Base-by-base conservation (phyloP, 176 grass and related monocot species). In the Rhynchospora pubera region DNA sequence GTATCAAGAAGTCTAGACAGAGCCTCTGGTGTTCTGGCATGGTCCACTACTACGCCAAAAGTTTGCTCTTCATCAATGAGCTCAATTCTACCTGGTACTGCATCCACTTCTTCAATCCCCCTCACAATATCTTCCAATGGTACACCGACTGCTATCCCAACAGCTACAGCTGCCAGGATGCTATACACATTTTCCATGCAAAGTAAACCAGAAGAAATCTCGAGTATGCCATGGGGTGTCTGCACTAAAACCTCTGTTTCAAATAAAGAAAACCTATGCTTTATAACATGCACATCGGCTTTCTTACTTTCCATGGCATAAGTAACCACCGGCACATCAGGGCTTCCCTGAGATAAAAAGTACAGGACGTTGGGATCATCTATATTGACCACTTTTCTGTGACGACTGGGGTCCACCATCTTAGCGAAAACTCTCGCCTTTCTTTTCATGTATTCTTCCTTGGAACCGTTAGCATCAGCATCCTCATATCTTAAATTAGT, bases 51-150 rank as follows among this genome's bases (percentile, higher is more conserved):
- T 77, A 94, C 95, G 30, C 92, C 95, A 88, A 91, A 97, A 6
- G 92, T 92, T 91, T 97, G 95, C 23, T 97, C 95, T 85, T 97
- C 95, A 43, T 97, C 95, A 77, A 97, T 97, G 64, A 94, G 87
- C 82, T 97, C 95, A 79, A 89, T 92, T 43, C 92, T 91, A 48
- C 95, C 95, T 5, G 95, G 95, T 78, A 97, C 91, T 69, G 92
- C 90, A 89, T 97, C 95, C 44, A 97, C 95, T 85, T 97, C 95
- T 85, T 97, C 95, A 21, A 97, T 89, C 55, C 95, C 92, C 82
- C 79, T 97, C 10, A 97, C 95, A 78, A 97, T 97, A 75, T 94
- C 89, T 80, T 94, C 95, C 90, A 97, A 63, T 21, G 90, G 88
- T 12, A 87, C 92, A 48, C 87, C 92, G 26, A 94, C 95, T 78